Evolutionary conservation across 306 rosid species (phyloP).

Genomic region (Alnus glutinosa): DNA sequence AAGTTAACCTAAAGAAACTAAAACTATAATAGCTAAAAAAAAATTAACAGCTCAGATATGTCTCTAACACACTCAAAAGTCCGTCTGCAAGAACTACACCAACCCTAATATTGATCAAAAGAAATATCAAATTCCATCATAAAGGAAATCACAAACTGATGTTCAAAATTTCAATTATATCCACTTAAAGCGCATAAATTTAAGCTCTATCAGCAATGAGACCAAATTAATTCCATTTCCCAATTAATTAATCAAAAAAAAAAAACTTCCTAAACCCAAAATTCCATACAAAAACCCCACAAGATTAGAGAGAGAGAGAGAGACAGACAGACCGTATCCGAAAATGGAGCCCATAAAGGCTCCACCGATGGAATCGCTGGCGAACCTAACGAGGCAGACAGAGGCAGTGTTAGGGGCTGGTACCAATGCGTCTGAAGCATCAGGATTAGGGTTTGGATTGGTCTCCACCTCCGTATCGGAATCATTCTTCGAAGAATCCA

Average conservation of each 20-base stretch:
- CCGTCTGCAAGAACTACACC: not conserved
- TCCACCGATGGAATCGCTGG: conserved; percentile 75
- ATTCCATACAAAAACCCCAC: not conserved
- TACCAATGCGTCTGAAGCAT: conserved; percentile 48
- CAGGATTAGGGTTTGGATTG: conserved; percentile 21
- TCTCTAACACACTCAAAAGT: not conserved
- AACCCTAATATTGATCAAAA: not conserved
- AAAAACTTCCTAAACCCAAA: not conserved
- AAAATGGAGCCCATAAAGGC: conserved; percentile 96
- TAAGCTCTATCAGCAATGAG: not conserved
- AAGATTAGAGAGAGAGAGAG: not conserved
- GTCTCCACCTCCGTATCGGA: conserved; percentile 40
- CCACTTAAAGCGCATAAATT: not conserved
- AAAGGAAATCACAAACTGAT: not conserved
- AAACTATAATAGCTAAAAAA: not conserved
- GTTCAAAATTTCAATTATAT: not conserved
- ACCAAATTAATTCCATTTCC: too few relatives aligned
- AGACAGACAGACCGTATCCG: conserved; percentile 65
- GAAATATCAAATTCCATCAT: not conserved
- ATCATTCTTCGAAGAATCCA: conserved; percentile 48
- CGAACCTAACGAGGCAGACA: conserved; percentile 75
- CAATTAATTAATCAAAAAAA: too few relatives aligned
- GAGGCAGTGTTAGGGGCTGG: conserved; percentile 46
- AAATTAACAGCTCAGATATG: not conserved
- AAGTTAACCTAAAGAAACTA: not conserved